These are phyloP conservation scores for Arabidopsis arenosa DNA, from an alignment of 345 rosid species.

Conservation along the genomic window DNA sequence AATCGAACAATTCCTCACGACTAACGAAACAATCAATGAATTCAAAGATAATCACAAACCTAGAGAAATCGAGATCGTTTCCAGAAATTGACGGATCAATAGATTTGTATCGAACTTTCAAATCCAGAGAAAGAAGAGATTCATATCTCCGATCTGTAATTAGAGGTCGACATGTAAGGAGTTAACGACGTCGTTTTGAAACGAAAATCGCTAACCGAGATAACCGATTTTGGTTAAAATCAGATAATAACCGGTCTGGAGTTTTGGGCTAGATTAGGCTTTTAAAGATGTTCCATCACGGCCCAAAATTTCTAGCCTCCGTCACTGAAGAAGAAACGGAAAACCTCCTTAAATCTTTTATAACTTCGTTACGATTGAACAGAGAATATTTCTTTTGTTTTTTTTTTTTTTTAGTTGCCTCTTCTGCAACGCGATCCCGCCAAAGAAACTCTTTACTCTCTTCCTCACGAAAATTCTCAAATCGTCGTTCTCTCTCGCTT, in stretches of 20 bases:
- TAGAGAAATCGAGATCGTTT: conserved; percentile 31
- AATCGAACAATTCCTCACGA: conserved; percentile 6
- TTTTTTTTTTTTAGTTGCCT: background rate
- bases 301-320: conserved; percentile 28
- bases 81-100: conserved; percentile 29
- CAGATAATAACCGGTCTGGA: background rate
- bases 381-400: conserved; percentile 16
- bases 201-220: background rate
- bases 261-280: conserved; percentile 19
- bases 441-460: conserved; percentile 29
- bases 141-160: conserved; percentile 45
- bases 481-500: conserved; percentile 23
- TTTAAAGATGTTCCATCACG: background rate
- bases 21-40: background rate
- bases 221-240: conserved; percentile 13
- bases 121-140: conserved; percentile 29
- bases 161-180: conserved; percentile 34
- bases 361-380: background rate
- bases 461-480: conserved; percentile 7
- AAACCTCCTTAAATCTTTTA: conserved; percentile 8
- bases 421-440: conserved; percentile 46
- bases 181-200: conserved; percentile 30
- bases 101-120: conserved; percentile 25
- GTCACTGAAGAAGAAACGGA: conserved; percentile 27
- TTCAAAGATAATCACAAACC: conserved; percentile 5